Evolutionary conservation across 495 filamentous ascomycete species (phyloP).

Genomic region (Daldinia bambusicola): DNA sequence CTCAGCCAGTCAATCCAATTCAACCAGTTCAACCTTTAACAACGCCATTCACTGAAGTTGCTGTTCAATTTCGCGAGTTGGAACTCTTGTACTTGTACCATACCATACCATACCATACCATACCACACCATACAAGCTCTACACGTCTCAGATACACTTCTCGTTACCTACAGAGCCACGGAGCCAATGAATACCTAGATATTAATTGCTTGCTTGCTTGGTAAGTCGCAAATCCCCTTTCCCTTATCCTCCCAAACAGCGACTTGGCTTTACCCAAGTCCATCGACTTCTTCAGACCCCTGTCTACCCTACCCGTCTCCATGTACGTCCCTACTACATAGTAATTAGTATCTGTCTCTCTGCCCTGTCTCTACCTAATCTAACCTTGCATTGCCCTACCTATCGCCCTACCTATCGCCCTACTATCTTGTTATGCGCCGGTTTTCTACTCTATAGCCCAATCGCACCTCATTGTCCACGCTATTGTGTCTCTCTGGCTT

Average conservation of each 20-base stretch:
- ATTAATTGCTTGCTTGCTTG: conserved; percentile 1
- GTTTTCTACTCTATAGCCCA: conserved; percentile 28
- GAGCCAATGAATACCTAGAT: neutral
- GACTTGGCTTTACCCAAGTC: conserved; percentile 5
- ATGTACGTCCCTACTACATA: neutral
- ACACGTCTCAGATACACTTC: conserved; percentile 13
- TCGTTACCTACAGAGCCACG: too few relatives aligned
- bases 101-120: too few relatives aligned
- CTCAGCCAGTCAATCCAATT: conserved; percentile 17
- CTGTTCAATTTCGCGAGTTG: conserved; percentile 18
- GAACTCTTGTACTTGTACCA: conserved; percentile 21
- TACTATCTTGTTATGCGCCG: conserved; percentile 17
- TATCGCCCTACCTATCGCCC: conserved; percentile 7
- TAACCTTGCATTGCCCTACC: conserved; percentile 7
- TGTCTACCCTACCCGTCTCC: neutral
- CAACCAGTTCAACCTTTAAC: conserved; percentile 12
- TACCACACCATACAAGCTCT: neutral
- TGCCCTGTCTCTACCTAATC: conserved; percentile 19
- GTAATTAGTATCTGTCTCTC: too few relatives aligned
- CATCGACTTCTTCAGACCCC: neutral
- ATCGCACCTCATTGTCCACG: conserved; percentile 9
- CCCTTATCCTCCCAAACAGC: neutral
- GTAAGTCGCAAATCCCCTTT: conserved; percentile 2
- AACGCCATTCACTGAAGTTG: neutral
- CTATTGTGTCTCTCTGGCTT: neutral